Conservation (phyloP, 2,329 filamentous ascomycete species). For the Pleomassaria siparia region DNA sequence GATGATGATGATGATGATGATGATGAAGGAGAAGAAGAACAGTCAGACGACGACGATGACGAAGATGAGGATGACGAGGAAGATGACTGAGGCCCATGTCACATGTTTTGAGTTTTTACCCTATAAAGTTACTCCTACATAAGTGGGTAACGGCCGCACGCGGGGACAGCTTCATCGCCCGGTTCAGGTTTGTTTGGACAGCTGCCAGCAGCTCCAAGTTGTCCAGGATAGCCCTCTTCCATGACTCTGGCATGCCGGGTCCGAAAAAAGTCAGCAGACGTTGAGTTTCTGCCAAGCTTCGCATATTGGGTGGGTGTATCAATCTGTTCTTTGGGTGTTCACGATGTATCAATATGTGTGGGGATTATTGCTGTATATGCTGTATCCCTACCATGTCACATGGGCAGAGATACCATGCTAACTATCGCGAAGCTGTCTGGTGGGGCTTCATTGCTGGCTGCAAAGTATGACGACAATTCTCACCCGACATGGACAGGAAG, state of each 20-base stretch:
- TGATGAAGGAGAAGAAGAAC: background rate
- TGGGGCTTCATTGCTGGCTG: too few species aligned
- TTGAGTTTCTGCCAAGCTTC: background rate
- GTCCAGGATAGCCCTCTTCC: background rate
- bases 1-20: background rate
- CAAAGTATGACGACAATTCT: background rate
- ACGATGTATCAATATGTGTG: background rate
- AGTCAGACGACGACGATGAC: too few species aligned
- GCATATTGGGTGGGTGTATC: too few species aligned
- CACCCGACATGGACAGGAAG: background rate
- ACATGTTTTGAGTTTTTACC: background rate
- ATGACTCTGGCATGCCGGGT: too few species aligned
- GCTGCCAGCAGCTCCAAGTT: slow-evolving; percentile 2
- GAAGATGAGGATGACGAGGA: background rate
- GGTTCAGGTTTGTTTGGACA: background rate
- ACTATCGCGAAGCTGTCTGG: too few species aligned
- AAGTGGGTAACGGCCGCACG: background rate
- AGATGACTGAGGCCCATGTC: slow-evolving; percentile 4
- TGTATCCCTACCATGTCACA: too few species aligned
- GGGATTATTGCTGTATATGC: too few species aligned
- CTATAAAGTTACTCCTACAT: too few species aligned
- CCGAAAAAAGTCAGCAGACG: background rate
- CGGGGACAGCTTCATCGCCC: background rate
- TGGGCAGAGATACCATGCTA: background rate
- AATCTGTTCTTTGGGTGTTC: background rate